Conservation (phyloP, 2,329 filamentous ascomycete species). For the Magnaporthiopsis rhizophila region DNA sequence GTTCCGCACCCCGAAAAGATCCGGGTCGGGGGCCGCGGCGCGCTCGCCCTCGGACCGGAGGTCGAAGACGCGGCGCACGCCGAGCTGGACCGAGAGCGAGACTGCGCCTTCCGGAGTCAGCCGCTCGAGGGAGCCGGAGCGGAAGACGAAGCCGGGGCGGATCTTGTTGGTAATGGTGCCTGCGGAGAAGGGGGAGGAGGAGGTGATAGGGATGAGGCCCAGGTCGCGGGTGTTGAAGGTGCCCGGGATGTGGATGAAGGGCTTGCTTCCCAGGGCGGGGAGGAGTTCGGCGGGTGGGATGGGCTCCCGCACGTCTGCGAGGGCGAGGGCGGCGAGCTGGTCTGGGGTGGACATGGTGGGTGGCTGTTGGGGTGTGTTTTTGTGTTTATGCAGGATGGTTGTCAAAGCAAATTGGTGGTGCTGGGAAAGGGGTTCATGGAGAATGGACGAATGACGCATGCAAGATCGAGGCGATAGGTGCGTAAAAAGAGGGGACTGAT, state of each 20-base stretch:
- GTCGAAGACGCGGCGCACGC: constrained; percentile 41
- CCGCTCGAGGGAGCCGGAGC: constrained; percentile 34
- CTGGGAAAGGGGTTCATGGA: too few species aligned
- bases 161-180: constrained; percentile 23
- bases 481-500: too few species aligned
- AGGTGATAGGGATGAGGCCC: constrained; percentile 28
- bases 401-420: too few species aligned
- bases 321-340: constrained; percentile 29
- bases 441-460: too few species aligned
- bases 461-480: too few species aligned
- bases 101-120: constrained; percentile 26
- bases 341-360: constrained; percentile 10
- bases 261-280: constrained; percentile 29
- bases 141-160: constrained; percentile 34
- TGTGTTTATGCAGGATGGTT: not conserved
- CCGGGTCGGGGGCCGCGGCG: constrained; percentile 32
- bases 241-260: constrained; percentile 37
- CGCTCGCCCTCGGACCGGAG: constrained; percentile 39
- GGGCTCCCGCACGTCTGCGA: constrained; percentile 31
- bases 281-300: constrained; percentile 29
- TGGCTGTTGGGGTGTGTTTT: not conserved
- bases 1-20: constrained; percentile 34
- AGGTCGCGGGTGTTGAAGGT: constrained; percentile 46
- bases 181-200: not conserved
- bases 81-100: constrained; percentile 17